Base-by-base conservation (phyloP, 768 basidiomycete species). In the Pleurotus eryngii region DNA sequence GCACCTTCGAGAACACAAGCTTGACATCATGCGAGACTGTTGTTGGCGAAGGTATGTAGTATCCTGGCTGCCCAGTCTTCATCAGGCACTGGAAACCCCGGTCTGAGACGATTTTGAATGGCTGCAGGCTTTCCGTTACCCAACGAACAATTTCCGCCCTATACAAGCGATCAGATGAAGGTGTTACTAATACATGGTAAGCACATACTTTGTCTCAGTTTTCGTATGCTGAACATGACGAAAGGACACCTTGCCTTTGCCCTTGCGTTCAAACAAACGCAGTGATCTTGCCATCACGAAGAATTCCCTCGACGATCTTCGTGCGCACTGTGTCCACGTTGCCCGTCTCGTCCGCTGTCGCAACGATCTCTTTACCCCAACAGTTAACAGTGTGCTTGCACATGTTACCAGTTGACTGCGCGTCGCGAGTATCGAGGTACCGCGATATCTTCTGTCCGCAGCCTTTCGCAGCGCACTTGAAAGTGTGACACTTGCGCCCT, bases 81-180 rank as follows among this genome's bases (percentile, higher is more conserved):
- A 74, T 72, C 5, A 77, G 50, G 2, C 24, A 47, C 1, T 58
- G 39, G 53, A 76, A 72, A 0, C 66, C 68, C 0, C 57, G 40
- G 47, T 78, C 74, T 1, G 64, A 48, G 0, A 76, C 65, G 37
- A 75, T 73, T 0, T 45, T 60, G 54, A 73, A 72, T 0, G 74
- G 75, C 0, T 66, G 61, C 22, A 67, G 55, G 40, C 63, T 69
- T 56, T 75, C 65, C 0, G 68, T 9, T 0, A 76, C 68, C 73
- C 74, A 77, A 0, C 59, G 57, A 0, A 76, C 73, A 17, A 71
- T 65, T 46, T 72, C 63, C 0, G 64, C 70, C 30, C 70, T 72
- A 27, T 49, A 46, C 7, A 17, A 18, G 24, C 57, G 20, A 53
- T 20, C 20, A 20, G 20, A 20, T 20, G 20, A 20, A 20, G 20